phyloP scores from a whole-genome alignment of 1,139 yeast genomes.

The Candida sanyaensis region DNA sequence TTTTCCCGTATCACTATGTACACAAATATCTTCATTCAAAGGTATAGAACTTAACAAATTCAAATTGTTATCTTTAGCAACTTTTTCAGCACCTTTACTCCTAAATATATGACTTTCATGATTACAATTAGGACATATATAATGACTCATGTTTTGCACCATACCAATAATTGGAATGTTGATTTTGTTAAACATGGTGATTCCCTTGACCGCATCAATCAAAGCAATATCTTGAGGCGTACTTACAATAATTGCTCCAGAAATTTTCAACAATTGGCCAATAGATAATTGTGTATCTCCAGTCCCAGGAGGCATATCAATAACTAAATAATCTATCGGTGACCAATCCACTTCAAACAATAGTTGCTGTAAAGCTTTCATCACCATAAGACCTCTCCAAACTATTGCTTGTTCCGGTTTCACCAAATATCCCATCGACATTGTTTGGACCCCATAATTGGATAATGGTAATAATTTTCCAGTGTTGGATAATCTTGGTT shows the following conservation, averaged over 20 bases:
- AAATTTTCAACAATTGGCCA: constrained; percentile 73
- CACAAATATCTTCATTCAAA: constrained; percentile 60
- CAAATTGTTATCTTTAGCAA: constrained; percentile 54
- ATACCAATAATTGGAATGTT: constrained; percentile 75
- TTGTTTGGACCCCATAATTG: constrained; percentile 80
- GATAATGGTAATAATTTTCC: constrained; percentile 68
- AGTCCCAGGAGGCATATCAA: constrained; percentile 93
- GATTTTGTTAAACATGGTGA: constrained; percentile 75
- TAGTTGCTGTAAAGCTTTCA: constrained; percentile 83
- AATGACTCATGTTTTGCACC: constrained; percentile 84
- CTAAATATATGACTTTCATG: constrained; percentile 81
- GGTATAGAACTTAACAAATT: constrained; percentile 70
- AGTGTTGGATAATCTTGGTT: constrained; percentile 54
- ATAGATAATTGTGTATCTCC: constrained; percentile 86
- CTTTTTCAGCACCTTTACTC: constrained; percentile 59
- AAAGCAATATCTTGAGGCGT: constrained; percentile 89
- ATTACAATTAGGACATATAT: constrained; percentile 71
- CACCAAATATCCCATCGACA: constrained; percentile 88
- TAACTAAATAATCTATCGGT: constrained; percentile 64
- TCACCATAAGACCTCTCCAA: constrained; percentile 87
- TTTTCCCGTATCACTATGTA: constrained; percentile 61
- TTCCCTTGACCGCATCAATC: constrained; percentile 79
- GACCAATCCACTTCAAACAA: constrained; percentile 83
- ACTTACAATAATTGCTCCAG: constrained; percentile 80
- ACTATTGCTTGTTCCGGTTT: constrained; percentile 72